These are phyloP conservation scores for Metrosideros polymorpha DNA, from an alignment of 441 rosid genomes.

Conservation along the genomic window DNA sequence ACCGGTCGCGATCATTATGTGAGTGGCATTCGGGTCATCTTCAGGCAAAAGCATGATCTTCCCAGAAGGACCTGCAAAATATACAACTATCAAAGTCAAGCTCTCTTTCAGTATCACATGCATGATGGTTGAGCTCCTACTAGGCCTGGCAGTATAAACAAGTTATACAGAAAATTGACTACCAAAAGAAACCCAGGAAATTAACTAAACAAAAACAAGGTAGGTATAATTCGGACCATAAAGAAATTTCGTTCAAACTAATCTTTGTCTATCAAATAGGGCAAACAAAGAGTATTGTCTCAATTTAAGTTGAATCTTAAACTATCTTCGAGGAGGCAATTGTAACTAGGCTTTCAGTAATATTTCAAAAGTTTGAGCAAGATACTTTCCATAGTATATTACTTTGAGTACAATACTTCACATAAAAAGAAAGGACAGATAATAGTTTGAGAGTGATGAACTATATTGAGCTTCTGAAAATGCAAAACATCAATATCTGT, in stretches of 20 bases:
- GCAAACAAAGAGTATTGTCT: background rate
- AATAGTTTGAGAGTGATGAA: background rate
- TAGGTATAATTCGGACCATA: background rate
- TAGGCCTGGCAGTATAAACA: background rate
- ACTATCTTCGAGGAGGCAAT: background rate
- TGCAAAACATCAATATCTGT: background rate
- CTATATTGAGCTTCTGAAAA: background rate
- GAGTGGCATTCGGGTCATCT: slow-evolving; percentile 67
- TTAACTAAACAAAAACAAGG: background rate
- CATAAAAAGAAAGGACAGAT: background rate
- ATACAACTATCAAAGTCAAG: background rate
- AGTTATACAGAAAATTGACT: background rate
- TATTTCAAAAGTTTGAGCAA: background rate
- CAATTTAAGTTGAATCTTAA: background rate
- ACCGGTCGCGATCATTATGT: slow-evolving; percentile 96
- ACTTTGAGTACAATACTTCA: background rate
- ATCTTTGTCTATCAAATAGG: background rate
- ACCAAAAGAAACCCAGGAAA: background rate
- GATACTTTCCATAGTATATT: background rate
- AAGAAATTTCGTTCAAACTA: background rate
- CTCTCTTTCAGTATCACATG: background rate
- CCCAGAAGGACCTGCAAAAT: slow-evolving; percentile 78
- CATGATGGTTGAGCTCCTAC: background rate
- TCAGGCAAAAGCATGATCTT: slow-evolving; percentile 98
- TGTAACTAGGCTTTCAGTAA: background rate